A percentile compares a stretch with the other conserved stretches of the same genome.
phyloP scores from a whole-genome alignment of 345 rosid genomes.

The Dimocarpus longan region DNA sequence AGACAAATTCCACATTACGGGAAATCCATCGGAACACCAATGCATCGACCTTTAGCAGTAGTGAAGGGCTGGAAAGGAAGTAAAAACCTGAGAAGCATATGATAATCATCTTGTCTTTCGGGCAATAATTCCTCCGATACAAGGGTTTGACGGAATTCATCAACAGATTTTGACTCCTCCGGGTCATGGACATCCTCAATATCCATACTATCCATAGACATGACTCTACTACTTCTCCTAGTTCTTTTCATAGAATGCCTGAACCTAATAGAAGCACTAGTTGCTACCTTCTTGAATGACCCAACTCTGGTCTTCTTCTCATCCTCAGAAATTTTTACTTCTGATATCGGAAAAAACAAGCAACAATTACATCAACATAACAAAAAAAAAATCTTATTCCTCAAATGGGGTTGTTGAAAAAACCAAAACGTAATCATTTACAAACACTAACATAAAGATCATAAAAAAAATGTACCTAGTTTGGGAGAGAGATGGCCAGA shows the following conservation, averaged over 20 bases:
- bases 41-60: background rate
- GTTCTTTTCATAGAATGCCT: slow-evolving; percentile 69
- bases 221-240: slow-evolving; percentile 78
- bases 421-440: background rate
- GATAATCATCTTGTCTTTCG: slow-evolving; percentile 82
- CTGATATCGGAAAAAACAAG: slow-evolving; percentile 22
- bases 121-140: slow-evolving; percentile 81
- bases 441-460: background rate
- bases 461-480: slow-evolving; percentile 23
- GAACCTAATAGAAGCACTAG: slow-evolving; percentile 73
- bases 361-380: background rate
- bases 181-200: slow-evolving; percentile 76
- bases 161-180: slow-evolving; percentile 76
- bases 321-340: slow-evolving; percentile 44
- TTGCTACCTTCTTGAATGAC: slow-evolving; percentile 67
- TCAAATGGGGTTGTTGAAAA: background rate
- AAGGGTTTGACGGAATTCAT: slow-evolving; percentile 79
- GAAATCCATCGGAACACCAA: background rate
- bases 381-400: background rate
- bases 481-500: slow-evolving; percentile 33
- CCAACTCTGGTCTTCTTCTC: slow-evolving; percentile 59
- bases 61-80: slow-evolving; percentile 8
- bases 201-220: slow-evolving; percentile 43
- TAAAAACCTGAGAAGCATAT: slow-evolving; percentile 77
- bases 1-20: background rate